A percentile compares a stretch with the other conserved stretches of the same genome.
phyloP scores from a whole-genome alignment of 768 basidiomycete species.

The Termitomyces eurrhizus region DNA sequence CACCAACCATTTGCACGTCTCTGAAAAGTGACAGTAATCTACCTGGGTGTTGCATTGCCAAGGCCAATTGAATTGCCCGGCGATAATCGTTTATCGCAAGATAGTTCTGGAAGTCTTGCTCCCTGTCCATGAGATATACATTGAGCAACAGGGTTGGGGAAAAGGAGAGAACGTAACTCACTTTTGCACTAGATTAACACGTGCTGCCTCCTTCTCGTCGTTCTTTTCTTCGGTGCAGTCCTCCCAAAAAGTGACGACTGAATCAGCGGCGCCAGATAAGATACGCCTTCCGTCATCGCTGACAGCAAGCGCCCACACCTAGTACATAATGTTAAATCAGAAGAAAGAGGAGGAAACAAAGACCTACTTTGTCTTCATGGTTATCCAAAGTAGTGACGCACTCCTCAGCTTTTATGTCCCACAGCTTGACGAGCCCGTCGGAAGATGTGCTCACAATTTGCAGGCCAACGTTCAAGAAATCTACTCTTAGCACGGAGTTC shows the following conservation, averaged over 20 bases:
- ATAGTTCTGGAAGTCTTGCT: constrained; percentile 95
- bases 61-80: constrained; percentile 85
- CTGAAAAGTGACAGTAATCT: constrained; percentile 78
- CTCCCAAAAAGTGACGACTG: constrained; percentile 93
- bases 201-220: constrained; percentile 66
- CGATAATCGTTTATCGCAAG: constrained; percentile 84
- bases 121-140: constrained; percentile 45
- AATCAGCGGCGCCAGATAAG: constrained; percentile 94
- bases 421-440: constrained; percentile 94
- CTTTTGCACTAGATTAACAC: constrained; percentile 77
- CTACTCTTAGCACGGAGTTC: constrained; percentile 92
- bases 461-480: constrained; percentile 79
- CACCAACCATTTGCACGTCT: constrained; percentile 38
- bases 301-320: constrained; percentile 97
- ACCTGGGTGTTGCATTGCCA: constrained; percentile 92
- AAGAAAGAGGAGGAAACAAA: constrained; percentile 2
- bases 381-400: constrained; percentile 90
- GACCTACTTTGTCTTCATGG: constrained; percentile 90
- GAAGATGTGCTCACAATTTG: constrained; percentile 90
- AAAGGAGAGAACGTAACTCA: constrained; percentile 34
- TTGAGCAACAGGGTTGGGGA: neutral
- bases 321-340: constrained; percentile 1
- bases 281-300: constrained; percentile 78
- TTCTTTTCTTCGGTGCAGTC: constrained; percentile 88
- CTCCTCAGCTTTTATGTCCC: constrained; percentile 88